These are phyloP conservation scores for Candida ascalaphidarum DNA, from an alignment of 805 yeast species.

Conservation along the genomic window DNA sequence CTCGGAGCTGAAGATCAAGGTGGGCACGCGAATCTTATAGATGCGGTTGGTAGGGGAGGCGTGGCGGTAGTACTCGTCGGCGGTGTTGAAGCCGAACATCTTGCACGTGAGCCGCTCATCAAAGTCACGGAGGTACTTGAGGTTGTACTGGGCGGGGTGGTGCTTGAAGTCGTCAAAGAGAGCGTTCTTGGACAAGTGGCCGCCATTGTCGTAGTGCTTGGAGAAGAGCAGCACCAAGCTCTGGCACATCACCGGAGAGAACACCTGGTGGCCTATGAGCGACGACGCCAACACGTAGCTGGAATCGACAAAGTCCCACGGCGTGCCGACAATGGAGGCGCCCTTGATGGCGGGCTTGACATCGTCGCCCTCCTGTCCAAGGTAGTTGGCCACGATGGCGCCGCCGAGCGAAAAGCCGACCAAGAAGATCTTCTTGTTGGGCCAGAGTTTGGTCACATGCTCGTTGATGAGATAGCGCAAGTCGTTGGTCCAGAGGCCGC, in stretches of 20 bases:
- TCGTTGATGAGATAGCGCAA: slow-evolving; percentile 49
- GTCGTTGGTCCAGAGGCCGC: slow-evolving; percentile 66
- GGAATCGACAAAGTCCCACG: slow-evolving; percentile 65
- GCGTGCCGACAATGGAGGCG: slow-evolving; percentile 54
- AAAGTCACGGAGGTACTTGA: slow-evolving; percentile 43
- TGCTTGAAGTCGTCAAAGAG: slow-evolving; percentile 16
- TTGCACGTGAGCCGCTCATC: slow-evolving; percentile 56
- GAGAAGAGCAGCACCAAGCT: slow-evolving; percentile 25
- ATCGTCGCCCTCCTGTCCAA: slow-evolving; percentile 53
- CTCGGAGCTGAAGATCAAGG: slow-evolving; percentile 46
- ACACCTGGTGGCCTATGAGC: slow-evolving; percentile 26
- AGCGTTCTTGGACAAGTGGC: slow-evolving; percentile 14
- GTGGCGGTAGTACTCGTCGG: slow-evolving; percentile 54
- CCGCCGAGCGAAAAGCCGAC: slow-evolving; percentile 74
- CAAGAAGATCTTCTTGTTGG: slow-evolving; percentile 54
- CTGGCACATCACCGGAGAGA: slow-evolving; percentile 35
- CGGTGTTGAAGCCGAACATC: slow-evolving; percentile 54
- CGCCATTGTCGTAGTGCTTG: slow-evolving; percentile 15
- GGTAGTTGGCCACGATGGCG: slow-evolving; percentile 53
- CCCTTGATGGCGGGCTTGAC: slow-evolving; percentile 45
- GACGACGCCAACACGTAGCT: slow-evolving; percentile 33
- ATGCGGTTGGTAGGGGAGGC: slow-evolving; percentile 56
- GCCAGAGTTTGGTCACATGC: slow-evolving; percentile 42
- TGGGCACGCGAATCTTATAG: slow-evolving; percentile 50
- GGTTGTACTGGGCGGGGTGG: slow-evolving; percentile 19